Conservation (phyloP, 768 basidiomycete genomes). For the Hydnomerulius pinastri region DNA sequence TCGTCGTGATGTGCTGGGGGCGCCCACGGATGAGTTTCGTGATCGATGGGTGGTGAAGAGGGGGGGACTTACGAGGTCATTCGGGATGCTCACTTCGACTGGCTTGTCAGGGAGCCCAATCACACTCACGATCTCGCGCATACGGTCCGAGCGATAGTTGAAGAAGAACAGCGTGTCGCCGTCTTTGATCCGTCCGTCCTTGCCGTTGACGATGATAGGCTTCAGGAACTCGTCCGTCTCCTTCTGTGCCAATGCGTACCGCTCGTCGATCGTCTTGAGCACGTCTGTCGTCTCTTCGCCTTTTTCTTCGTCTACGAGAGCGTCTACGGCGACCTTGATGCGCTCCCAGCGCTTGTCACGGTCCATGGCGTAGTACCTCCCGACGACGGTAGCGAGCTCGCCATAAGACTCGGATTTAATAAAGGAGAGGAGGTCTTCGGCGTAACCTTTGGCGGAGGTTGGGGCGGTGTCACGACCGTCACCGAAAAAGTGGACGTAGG, state of each 20-base stretch:
- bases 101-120: slow-evolving; percentile 84
- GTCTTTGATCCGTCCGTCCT: slow-evolving; percentile 80
- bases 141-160: slow-evolving; percentile 96
- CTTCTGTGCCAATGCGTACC: slow-evolving; percentile 85
- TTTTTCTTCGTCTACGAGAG: slow-evolving; percentile 71
- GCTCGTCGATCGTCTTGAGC: slow-evolving; percentile 67
- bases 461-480: slow-evolving; percentile 96
- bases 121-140: slow-evolving; percentile 87
- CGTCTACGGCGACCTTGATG: slow-evolving; percentile 86
- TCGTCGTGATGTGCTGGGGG: slow-evolving; percentile 91
- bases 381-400: slow-evolving; percentile 81
- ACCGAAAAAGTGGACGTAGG: slow-evolving; percentile 92
- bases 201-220: slow-evolving; percentile 86
- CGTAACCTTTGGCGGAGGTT: slow-evolving; percentile 75
- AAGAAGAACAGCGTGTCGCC: slow-evolving; percentile 92
- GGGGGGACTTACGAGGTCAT: slow-evolving; percentile 61
- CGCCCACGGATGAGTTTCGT: neutral
- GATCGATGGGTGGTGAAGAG: neutral
- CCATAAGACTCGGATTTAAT: slow-evolving; percentile 76
- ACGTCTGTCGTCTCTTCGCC: slow-evolving; percentile 58
- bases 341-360: slow-evolving; percentile 97
- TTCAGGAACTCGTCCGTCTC: slow-evolving; percentile 96
- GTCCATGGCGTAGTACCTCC: slow-evolving; percentile 97
- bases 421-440: slow-evolving; percentile 75
- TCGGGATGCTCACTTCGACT: slow-evolving; percentile 79